Evolutionary conservation across 768 basidiomycete species (phyloP).

Genomic region (Boletus speciosus): DNA sequence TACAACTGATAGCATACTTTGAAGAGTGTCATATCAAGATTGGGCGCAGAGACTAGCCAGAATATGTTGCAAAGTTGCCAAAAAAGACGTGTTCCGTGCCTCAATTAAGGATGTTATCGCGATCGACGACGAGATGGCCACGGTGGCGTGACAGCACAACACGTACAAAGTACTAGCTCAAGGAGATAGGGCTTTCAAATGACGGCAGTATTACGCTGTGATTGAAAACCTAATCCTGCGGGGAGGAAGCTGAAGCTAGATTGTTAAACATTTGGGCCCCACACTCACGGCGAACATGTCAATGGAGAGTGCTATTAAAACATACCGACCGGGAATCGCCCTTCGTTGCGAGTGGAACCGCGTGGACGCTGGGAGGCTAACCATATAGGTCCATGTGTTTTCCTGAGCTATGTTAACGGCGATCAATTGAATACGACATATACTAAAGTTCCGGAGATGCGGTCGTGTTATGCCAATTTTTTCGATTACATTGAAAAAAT

Average conservation of each 20-base stretch:
- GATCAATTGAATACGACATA: slow-evolving; percentile 36
- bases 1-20: slow-evolving; percentile 2
- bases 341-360: slow-evolving; percentile 22
- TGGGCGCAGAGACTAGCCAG: slow-evolving; percentile 11
- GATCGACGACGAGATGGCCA: slow-evolving; percentile 27
- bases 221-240: slow-evolving; percentile 11
- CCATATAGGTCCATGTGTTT: slow-evolving; percentile 32
- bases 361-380: slow-evolving; percentile 23
- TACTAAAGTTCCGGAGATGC: slow-evolving; percentile 26
- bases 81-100: slow-evolving; percentile 15
- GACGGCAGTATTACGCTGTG: slow-evolving; percentile 23
- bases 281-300: slow-evolving; percentile 4
- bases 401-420: slow-evolving; percentile 32
- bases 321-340: slow-evolving; percentile 12
- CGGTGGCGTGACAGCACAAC: slow-evolving; percentile 8
- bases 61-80: neutral
- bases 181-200: slow-evolving; percentile 58
- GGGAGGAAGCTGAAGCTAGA: slow-evolving; percentile 10
- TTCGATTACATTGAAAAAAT: slow-evolving; percentile 8
- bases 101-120: slow-evolving; percentile 27
- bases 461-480: slow-evolving; percentile 3
- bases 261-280: neutral
- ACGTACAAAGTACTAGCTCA: slow-evolving; percentile 39
- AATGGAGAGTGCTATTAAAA: slow-evolving; percentile 7
- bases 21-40: slow-evolving; percentile 10